Evolutionary conservation across 805 yeast genomes (phyloP).

Genomic region (Hanseniaspora jakobsenii): DNA sequence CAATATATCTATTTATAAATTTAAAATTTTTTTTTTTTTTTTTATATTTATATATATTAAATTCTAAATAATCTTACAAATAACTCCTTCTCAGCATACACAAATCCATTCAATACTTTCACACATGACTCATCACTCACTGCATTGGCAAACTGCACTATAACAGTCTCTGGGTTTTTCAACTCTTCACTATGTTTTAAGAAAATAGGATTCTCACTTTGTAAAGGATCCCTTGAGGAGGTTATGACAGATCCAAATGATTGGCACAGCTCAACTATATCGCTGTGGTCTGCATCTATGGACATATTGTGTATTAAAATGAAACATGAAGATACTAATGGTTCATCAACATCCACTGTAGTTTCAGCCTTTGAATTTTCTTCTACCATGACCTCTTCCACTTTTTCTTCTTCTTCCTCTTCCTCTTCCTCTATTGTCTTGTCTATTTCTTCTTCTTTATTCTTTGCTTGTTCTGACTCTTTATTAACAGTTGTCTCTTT

Average conservation of each 20-base stretch:
- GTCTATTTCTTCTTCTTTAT: conserved; percentile 10
- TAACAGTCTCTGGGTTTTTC: background rate
- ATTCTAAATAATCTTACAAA: background rate
- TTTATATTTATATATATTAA: background rate
- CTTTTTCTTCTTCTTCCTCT: conserved; percentile 6
- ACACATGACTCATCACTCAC: conserved; percentile 13
- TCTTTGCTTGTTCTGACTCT: too few species aligned
- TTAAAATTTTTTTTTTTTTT: background rate
- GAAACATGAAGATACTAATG: conserved; percentile 17
- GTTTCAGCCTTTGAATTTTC: background rate
- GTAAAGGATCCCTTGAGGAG: conserved; percentile 4
- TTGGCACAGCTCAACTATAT: conserved; percentile 11
- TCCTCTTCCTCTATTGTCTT: conserved; percentile 12
- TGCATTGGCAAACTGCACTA: conserved; percentile 4
- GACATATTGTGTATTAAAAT: conserved; percentile 7
- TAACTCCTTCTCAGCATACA: conserved; percentile 11
- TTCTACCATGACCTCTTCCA: conserved; percentile 4
- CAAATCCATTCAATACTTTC: conserved; percentile 13
- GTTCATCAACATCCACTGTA: too few species aligned
- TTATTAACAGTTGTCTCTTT: too few species aligned
- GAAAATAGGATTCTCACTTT: background rate
- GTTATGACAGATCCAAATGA: conserved; percentile 10
- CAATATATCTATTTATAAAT: too few species aligned
- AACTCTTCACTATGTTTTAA: conserved; percentile 1
- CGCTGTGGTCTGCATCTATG: conserved; percentile 12